A percentile compares a stretch with the other conserved stretches of the same genome.
Evolutionary conservation across 1,284 basidiomycete genomes (phyloP).

Genomic region (Irpex sp.): DNA sequence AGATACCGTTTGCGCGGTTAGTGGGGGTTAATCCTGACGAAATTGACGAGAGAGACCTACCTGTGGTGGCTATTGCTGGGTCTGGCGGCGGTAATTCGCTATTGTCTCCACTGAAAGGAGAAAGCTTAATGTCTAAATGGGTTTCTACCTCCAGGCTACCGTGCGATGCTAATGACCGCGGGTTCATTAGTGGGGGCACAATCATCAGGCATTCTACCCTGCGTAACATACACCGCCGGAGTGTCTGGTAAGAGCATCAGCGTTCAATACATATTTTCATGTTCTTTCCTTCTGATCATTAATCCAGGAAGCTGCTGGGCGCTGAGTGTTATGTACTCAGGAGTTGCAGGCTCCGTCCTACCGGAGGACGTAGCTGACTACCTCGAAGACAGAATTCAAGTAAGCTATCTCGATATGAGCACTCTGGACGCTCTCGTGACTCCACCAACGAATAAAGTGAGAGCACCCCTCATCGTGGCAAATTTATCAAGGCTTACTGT

Average conservation of each 20-base stretch:
- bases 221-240: constrained; percentile 33
- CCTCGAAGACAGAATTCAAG: constrained; percentile 30
- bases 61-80: constrained; percentile 37
- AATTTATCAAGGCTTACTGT: not conserved
- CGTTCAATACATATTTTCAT: not conserved
- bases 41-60: constrained; percentile 37
- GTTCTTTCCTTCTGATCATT: not conserved
- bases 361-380: constrained; percentile 26
- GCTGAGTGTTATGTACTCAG: constrained; percentile 34
- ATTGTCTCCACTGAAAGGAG: not conserved
- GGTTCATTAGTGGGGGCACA: constrained; percentile 34
- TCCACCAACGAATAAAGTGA: constrained; percentile 34
- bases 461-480: not conserved
- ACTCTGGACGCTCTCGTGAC: constrained; percentile 34
- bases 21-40: constrained; percentile 32
- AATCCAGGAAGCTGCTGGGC: constrained; percentile 34
- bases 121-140: not conserved
- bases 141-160: constrained; percentile 24
- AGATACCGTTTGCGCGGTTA: constrained; percentile 30
- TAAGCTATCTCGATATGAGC: constrained; percentile 34
- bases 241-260: constrained; percentile 30
- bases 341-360: constrained; percentile 28
- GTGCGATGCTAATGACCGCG: constrained; percentile 39
- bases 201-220: constrained; percentile 31
- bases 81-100: constrained; percentile 34